phyloP scores from a whole-genome alignment of 441 rosid species.

The Gossypium aridum region DNA sequence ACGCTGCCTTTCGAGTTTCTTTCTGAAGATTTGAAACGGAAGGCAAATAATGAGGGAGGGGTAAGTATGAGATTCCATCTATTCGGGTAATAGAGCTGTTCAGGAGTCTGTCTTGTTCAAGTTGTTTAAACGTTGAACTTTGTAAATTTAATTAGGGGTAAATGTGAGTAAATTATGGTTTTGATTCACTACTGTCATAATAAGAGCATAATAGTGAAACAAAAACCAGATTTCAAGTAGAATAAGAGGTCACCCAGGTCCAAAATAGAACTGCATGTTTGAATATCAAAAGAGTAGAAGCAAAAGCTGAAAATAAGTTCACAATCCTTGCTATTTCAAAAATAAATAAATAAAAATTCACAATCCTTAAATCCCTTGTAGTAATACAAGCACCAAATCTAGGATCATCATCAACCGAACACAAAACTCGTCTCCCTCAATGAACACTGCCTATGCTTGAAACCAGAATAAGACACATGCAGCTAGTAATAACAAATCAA shows the following conservation, averaged over 20 bases:
- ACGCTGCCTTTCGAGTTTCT: too few species aligned
- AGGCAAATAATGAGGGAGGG: too few species aligned
- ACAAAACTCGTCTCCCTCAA: background rate
- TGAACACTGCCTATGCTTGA: background rate
- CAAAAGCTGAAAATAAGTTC: background rate
- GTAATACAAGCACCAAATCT: background rate
- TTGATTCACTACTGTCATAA: too few species aligned
- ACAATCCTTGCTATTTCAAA: background rate
- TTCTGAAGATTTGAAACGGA: too few species aligned
- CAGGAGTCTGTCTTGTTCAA: too few species aligned
- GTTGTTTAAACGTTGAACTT: too few species aligned
- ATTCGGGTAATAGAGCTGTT: too few species aligned
- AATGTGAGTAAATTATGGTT: too few species aligned
- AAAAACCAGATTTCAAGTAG: too few species aligned
- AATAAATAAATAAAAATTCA: background rate
- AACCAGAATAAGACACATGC: background rate
- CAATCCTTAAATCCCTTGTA: background rate
- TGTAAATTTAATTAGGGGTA: too few species aligned
- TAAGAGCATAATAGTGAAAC: too few species aligned
- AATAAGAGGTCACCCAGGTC: background rate
- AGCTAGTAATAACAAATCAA: constrained; percentile 2
- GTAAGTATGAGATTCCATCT: too few species aligned
- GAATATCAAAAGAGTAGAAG: background rate
- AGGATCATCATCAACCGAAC: background rate
- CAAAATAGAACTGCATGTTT: background rate